Evolutionary conservation across 192 early-diverging fungal genomes (phyloP).

Genomic region (Backusella sp.): DNA sequence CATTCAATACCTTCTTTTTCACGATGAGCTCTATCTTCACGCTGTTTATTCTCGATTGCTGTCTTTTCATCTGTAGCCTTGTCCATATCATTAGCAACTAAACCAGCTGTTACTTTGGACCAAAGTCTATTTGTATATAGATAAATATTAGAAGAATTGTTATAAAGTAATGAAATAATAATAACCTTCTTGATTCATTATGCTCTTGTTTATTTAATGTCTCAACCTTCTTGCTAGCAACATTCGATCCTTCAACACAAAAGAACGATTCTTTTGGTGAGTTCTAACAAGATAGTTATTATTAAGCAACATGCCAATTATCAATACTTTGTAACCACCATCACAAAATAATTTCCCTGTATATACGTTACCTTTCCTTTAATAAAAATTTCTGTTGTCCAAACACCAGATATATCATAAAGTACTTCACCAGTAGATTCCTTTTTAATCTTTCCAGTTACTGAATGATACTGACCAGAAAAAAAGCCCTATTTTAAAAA

Average conservation of each 20-base stretch:
- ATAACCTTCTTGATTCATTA: constrained; percentile 16
- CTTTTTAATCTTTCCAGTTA: constrained; percentile 79
- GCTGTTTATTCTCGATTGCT: constrained; percentile 74
- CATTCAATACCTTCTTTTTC: constrained; percentile 54
- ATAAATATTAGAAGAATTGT: neutral
- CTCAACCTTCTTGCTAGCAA: neutral
- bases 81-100: constrained; percentile 63
- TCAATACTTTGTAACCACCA: neutral
- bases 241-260: neutral
- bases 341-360: neutral
- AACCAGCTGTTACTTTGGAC: constrained; percentile 71
- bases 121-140: constrained; percentile 50
- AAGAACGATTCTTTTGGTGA: neutral
- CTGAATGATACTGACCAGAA: constrained; percentile 71
- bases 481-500: constrained; percentile 62
- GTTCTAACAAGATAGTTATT: neutral
- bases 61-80: constrained; percentile 68
- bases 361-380: constrained; percentile 33
- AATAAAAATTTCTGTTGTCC: constrained; percentile 73
- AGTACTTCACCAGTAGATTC: constrained; percentile 72
- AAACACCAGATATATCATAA: constrained; percentile 82
- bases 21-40: constrained; percentile 53
- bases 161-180: neutral
- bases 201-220: constrained; percentile 3
- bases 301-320: neutral